phyloP scores from a whole-genome alignment of 371 early-diverging fungal genomes.

The Gilbertella persicaria region DNA sequence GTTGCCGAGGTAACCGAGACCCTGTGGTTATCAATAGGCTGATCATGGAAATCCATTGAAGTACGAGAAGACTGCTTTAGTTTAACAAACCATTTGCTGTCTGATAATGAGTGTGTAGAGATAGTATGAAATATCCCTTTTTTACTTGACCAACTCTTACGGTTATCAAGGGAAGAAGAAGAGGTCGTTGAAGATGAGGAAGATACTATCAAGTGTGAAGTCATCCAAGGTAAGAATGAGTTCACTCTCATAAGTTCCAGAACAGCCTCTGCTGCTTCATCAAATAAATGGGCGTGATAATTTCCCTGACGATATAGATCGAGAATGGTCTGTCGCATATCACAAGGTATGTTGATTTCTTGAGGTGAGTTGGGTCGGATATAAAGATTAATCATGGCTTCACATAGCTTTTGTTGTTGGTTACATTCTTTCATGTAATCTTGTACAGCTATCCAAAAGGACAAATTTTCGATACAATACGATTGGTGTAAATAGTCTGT shows the following conservation, averaged over 20 bases:
- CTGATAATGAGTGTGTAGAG: not conserved
- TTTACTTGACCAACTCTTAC: constrained; percentile 20
- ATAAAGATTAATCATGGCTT: constrained; percentile 30
- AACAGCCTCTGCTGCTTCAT: constrained; percentile 38
- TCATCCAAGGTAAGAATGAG: constrained; percentile 46
- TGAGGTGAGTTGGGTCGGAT: constrained; percentile 48
- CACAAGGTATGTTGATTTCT: constrained; percentile 55
- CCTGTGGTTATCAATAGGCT: not conserved
- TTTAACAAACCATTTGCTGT: not conserved
- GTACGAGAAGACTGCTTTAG: not conserved
- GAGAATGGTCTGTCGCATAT: constrained; percentile 45
- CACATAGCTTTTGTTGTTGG: constrained; percentile 12
- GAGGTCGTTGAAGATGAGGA: constrained; percentile 3
- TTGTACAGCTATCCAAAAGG: constrained; percentile 47
- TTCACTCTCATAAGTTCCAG: constrained; percentile 52
- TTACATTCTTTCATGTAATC: constrained; percentile 28
- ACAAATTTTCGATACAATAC: constrained; percentile 47
- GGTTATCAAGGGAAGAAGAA: constrained; percentile 4
- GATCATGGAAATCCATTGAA: not conserved
- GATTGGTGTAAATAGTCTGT: constrained; percentile 36
- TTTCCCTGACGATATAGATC: constrained; percentile 23
- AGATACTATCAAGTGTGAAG: constrained; percentile 1
- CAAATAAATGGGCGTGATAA: constrained; percentile 34
- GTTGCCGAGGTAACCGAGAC: constrained; percentile 16
- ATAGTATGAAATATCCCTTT: not conserved